phyloP scores from a whole-genome alignment of 1,139 yeast species.

The Suzukiozyma palmioleophila region DNA sequence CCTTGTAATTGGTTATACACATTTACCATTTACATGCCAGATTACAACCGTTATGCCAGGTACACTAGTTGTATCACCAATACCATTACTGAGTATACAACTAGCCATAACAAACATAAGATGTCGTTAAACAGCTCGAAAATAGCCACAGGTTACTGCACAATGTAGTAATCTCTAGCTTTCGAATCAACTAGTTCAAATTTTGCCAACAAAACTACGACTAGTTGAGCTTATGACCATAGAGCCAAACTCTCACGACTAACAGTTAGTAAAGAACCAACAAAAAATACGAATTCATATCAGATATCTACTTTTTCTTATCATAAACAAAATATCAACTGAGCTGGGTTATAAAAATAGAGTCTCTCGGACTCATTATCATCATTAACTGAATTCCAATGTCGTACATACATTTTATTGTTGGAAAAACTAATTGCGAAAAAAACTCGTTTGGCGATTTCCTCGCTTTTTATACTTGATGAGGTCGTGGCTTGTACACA shows the following conservation, averaged over 20 bases:
- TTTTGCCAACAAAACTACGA: too few relatives aligned
- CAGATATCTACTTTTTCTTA: constrained; percentile 40
- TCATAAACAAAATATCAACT: constrained; percentile 50
- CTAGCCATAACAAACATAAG: too few relatives aligned
- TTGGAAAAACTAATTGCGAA: neutral
- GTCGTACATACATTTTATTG: neutral
- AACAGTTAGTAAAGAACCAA: too few relatives aligned
- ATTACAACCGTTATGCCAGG: too few relatives aligned
- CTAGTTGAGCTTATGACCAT: too few relatives aligned
- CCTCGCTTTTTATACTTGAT: neutral
- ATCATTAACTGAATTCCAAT: constrained; percentile 18
- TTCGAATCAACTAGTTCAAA: too few relatives aligned
- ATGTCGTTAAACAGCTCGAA: neutral
- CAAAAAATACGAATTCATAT: constrained; percentile 7
- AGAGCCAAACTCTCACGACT: too few relatives aligned
- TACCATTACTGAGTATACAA: too few relatives aligned
- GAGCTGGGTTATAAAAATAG: constrained; percentile 47
- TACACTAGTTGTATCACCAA: too few relatives aligned
- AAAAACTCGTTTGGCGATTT: neutral
- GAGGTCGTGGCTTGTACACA: neutral
- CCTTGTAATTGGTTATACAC: too few relatives aligned
- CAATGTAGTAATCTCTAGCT: too few relatives aligned
- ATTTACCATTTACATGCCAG: too few relatives aligned
- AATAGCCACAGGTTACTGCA: neutral
- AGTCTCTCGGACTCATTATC: constrained; percentile 44